Conservation (phyloP, 2,329 filamentous ascomycete genomes). For the Fusarium poae region DNA sequence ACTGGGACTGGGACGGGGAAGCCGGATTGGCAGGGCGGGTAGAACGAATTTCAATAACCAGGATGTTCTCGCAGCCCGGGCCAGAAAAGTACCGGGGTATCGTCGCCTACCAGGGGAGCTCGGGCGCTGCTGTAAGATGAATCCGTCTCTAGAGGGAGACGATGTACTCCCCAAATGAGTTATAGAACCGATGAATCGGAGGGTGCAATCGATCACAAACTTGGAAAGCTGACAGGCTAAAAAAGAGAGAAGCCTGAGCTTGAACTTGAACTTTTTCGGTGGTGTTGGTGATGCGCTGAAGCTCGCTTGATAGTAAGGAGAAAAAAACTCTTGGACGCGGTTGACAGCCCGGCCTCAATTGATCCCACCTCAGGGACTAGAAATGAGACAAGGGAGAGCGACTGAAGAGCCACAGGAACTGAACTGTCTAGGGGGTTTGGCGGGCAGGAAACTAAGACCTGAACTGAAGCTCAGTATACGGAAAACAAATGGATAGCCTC, state of each 20-base stretch:
- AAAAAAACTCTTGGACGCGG: slow-evolving; percentile 18
- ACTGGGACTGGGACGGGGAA: slow-evolving; percentile 40
- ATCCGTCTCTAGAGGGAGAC: slow-evolving; percentile 25
- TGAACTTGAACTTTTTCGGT: slow-evolving; percentile 3
- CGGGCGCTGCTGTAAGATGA: slow-evolving; percentile 39
- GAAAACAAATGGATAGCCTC: neutral
- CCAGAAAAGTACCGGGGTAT: slow-evolving; percentile 31
- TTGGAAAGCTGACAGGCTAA: slow-evolving; percentile 31
- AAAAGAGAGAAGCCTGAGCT: slow-evolving; percentile 17
- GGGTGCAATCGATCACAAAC: slow-evolving; percentile 26
- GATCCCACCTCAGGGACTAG: slow-evolving; percentile 25
- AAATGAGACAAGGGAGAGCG: slow-evolving; percentile 40
- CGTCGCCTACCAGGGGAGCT: slow-evolving; percentile 38
- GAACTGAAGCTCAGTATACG: neutral
- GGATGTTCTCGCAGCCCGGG: slow-evolving; percentile 30
- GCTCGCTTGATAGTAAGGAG: neutral
- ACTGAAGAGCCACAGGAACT: slow-evolving; percentile 27
- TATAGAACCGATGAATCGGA: slow-evolving; percentile 32
- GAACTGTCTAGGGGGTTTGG: neutral
- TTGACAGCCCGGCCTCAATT: slow-evolving; percentile 21
- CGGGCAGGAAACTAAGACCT: neutral
- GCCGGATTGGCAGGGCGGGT: slow-evolving; percentile 45
- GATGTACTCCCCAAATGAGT: slow-evolving; percentile 27
- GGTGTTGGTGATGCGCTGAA: slow-evolving; percentile 3
- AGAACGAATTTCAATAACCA: slow-evolving; percentile 40